phyloP scores from a whole-genome alignment of 345 rosid genomes.

The Carallia brachiata region DNA sequence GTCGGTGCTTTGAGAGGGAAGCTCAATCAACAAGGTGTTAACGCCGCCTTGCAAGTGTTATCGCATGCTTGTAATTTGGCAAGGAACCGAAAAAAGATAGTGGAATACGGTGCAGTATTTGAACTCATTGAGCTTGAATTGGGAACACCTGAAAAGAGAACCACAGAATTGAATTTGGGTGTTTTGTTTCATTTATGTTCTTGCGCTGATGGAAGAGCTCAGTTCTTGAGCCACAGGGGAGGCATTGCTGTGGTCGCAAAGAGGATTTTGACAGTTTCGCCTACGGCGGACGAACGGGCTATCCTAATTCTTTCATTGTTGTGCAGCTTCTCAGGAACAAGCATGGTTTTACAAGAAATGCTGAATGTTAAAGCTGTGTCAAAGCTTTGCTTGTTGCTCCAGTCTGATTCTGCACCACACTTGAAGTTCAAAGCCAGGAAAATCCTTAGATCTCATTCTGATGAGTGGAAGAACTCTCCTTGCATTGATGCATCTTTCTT shows the following conservation, averaged over 20 bases:
- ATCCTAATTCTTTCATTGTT: conserved; percentile 46
- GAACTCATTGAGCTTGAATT: conserved; percentile 72
- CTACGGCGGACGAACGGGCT: conserved; percentile 50
- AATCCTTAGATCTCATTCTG: conserved; percentile 50
- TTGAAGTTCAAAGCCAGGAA: conserved; percentile 52
- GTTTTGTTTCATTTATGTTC: conserved; percentile 59
- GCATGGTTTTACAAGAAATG: conserved; percentile 57
- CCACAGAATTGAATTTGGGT: conserved; percentile 56
- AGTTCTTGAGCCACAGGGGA: conserved; percentile 50
- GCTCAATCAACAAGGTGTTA: conserved; percentile 43
- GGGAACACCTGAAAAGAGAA: conserved; percentile 33
- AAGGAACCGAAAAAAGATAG: conserved; percentile 51
- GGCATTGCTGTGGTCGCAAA: conserved; percentile 57
- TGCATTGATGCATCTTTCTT: conserved; percentile 37
- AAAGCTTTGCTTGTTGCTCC: conserved; percentile 56
- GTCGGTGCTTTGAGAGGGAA: conserved; percentile 37
- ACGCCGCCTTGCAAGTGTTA: conserved; percentile 47
- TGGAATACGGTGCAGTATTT: conserved; percentile 50
- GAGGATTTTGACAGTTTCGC: conserved; percentile 53
- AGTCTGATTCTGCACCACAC: conserved; percentile 34
- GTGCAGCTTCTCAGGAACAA: conserved; percentile 44
- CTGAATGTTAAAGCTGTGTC: conserved; percentile 46
- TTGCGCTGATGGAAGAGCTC: conserved; percentile 64
- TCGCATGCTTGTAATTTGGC: conserved; percentile 47
- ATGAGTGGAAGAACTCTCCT: conserved; percentile 61